These are phyloP conservation scores for Protomyces gravidus DNA, from an alignment of 1,139 yeast genomes.

Conservation along the genomic window DNA sequence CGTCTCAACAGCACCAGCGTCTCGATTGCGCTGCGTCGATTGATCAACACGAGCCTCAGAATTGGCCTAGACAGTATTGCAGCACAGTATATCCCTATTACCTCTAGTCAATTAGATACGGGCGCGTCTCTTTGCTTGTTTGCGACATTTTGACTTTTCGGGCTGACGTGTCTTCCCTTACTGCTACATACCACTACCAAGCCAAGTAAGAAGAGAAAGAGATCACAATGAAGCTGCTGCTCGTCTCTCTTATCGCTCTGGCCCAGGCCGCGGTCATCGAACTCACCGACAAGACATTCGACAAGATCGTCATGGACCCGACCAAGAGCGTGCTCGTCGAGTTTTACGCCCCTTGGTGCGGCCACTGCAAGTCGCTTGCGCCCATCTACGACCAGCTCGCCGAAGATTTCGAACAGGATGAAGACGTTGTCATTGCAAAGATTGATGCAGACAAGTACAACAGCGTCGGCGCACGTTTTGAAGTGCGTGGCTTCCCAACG, in stretches of 20 bases:
- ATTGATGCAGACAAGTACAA: slow-evolving; percentile 65
- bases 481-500: slow-evolving; percentile 63
- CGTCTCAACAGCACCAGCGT: no score
- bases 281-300: slow-evolving; percentile 48
- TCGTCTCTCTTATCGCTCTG: slow-evolving; percentile 3
- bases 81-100: no score
- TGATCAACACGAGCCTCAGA: no score
- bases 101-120: no score
- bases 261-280: slow-evolving; percentile 38
- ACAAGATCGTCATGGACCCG: slow-evolving; percentile 52
- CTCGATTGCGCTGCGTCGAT: no score
- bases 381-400: slow-evolving; percentile 63
- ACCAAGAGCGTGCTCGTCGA: slow-evolving; percentile 43
- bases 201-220: no score
- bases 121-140: not conserved
- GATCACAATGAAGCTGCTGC: slow-evolving; percentile 3
- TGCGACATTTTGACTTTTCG: not conserved
- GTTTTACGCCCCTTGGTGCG: slow-evolving; percentile 47
- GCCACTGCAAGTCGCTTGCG: slow-evolving; percentile 64
- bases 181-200: not conserved
- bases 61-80: no score
- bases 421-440: slow-evolving; percentile 40
- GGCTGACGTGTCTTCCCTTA: not conserved
- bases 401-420: slow-evolving; percentile 50
- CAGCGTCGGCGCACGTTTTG: slow-evolving; percentile 53